Percentiles rank a stretch among this genome's conserved stretches.
phyloP scores from a whole-genome alignment of 129 eudicot genomes.

The Pittosporum tobira region DNA sequence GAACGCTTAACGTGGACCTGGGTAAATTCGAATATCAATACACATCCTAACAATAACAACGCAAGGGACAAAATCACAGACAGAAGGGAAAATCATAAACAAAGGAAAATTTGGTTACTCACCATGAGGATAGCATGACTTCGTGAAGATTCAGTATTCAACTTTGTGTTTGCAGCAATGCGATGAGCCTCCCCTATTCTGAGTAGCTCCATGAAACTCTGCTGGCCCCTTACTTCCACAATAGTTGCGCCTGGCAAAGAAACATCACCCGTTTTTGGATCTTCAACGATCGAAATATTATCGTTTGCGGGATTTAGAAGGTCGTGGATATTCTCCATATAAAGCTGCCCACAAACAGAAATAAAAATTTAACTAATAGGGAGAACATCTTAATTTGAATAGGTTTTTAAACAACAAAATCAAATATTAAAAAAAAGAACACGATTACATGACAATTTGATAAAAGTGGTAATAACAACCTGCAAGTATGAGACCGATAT shows the following conservation, averaged over 20 bases:
- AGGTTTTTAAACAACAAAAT: not conserved
- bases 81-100: not conserved
- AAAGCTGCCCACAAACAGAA: constrained; percentile 52
- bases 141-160: constrained; percentile 98
- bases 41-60: constrained; percentile 5
- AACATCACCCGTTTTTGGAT: constrained; percentile 95
- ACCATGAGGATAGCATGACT: constrained; percentile 99
- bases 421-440: not conserved
- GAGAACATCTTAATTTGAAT: not conserved
- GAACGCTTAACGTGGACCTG: constrained; percentile 95
- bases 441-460: too few species aligned
- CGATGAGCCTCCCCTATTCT: constrained; percentile 93
- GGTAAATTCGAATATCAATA: constrained; percentile 7
- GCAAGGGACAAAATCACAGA: not conserved
- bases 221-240: constrained; percentile 71
- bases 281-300: constrained; percentile 91
- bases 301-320: constrained; percentile 89
- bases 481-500: constrained; percentile 81
- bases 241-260: constrained; percentile 89
- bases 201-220: constrained; percentile 76
- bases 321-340: constrained; percentile 96
- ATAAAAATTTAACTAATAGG: constrained; percentile 2
- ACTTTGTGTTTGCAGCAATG: constrained; percentile 95
- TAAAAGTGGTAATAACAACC: constrained; percentile 26
- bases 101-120: constrained; percentile 11